A percentile compares a stretch with the other conserved stretches of the same genome.
phyloP scores from a whole-genome alignment of 2,329 filamentous ascomycete species.

The Cladosporium halotolerans region DNA sequence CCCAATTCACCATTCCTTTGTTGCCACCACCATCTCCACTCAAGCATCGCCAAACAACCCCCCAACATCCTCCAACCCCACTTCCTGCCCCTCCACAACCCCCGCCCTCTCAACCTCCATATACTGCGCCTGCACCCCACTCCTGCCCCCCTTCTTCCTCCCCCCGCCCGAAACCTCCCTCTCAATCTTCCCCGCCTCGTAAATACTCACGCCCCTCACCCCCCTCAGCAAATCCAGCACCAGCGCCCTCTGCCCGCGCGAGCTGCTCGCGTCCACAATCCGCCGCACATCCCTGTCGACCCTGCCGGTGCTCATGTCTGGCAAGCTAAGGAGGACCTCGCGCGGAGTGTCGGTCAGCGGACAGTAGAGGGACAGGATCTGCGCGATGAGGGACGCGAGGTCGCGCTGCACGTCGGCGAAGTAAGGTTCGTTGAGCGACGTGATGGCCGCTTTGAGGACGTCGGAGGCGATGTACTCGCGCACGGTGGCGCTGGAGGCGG shows the following conservation, averaged over 20 bases:
- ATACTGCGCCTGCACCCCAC: slow-evolving; percentile 34
- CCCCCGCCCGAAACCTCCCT: slow-evolving; percentile 16
- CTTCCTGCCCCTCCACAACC: slow-evolving; percentile 35
- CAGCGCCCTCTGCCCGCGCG: slow-evolving; percentile 72
- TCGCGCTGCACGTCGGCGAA: slow-evolving; percentile 96
- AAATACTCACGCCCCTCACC: slow-evolving; percentile 83
- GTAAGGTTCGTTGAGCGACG: slow-evolving; percentile 87
- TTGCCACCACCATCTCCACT: neutral
- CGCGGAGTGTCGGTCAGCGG: slow-evolving; percentile 63
- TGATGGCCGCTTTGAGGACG: slow-evolving; percentile 83
- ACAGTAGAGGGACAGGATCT: slow-evolving; percentile 73
- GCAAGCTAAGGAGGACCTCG: slow-evolving; percentile 70
- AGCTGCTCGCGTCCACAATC: slow-evolving; percentile 36
- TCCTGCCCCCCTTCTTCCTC: slow-evolving; percentile 15
- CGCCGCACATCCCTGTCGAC: slow-evolving; percentile 50
- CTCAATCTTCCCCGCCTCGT: slow-evolving; percentile 81
- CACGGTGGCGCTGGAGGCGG: slow-evolving; percentile 56
- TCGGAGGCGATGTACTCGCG: slow-evolving; percentile 86
- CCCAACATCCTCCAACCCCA: slow-evolving; percentile 38
- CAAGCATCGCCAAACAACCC: slow-evolving; percentile 37
- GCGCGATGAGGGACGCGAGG: slow-evolving; percentile 77
- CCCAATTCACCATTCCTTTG: too few relatives aligned
- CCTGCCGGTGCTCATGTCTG: slow-evolving; percentile 63
- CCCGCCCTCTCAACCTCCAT: slow-evolving; percentile 33
- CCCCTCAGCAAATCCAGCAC: slow-evolving; percentile 81